phyloP scores from a whole-genome alignment of 2,329 filamentous ascomycete genomes.

The Cladophialophora carrionii region DNA sequence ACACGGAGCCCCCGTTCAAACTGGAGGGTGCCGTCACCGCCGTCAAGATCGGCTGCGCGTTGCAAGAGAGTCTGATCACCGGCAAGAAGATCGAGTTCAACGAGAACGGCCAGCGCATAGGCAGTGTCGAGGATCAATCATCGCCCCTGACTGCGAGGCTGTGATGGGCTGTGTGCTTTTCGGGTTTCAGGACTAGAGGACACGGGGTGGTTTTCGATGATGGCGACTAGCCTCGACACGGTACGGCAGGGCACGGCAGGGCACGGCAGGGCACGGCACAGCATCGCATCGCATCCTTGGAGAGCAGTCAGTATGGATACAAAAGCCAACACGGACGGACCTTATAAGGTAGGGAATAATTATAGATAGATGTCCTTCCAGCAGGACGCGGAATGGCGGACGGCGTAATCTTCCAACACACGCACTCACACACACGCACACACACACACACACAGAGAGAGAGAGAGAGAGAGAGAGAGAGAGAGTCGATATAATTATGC shows the following conservation, averaged over 20 bases:
- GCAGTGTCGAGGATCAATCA: neutral
- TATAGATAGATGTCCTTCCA: neutral
- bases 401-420: too few species aligned
- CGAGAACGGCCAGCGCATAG: conserved; percentile 54
- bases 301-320: neutral
- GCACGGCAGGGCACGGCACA: too few species aligned
- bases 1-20: conserved; percentile 60
- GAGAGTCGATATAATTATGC: too few species aligned
- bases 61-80: conserved; percentile 61
- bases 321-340: neutral
- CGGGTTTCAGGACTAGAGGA: neutral
- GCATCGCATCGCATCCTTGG: neutral
- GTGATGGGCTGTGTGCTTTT: conserved; percentile 1
- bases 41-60: conserved; percentile 62
- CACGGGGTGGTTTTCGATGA: neutral
- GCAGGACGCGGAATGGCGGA: neutral
- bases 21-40: conserved; percentile 60
- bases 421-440: too few species aligned
- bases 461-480: too few species aligned
- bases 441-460: too few species aligned
- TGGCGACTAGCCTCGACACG: too few species aligned
- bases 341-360: neutral
- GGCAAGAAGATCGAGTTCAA: conserved; percentile 64
- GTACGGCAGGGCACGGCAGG: too few species aligned
- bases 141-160: conserved; percentile 18